Percentiles rank a stretch among this genome's conserved stretches.
Evolutionary conservation across 1,284 basidiomycete genomes (phyloP).

Genomic region (Cryptococcus wingfieldii): DNA sequence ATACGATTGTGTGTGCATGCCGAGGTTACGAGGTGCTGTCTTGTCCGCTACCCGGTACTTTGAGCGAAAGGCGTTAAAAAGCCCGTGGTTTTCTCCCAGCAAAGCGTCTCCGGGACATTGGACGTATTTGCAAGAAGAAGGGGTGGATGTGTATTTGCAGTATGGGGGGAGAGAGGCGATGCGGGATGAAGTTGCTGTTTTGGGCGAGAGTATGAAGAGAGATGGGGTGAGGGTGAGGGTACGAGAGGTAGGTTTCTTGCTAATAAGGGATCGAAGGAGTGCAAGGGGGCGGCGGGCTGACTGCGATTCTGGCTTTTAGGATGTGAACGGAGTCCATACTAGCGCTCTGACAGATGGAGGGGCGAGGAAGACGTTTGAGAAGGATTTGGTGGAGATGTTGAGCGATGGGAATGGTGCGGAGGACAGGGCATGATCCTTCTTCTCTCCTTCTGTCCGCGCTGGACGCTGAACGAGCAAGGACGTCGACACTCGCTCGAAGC

Average conservation of each 20-base stretch:
- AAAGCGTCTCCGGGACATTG: conserved; percentile 15
- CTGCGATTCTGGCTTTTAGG: background rate
- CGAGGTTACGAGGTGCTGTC: conserved; percentile 11
- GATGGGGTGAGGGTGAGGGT: conserved; percentile 28
- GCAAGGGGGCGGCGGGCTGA: background rate
- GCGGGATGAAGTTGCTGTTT: conserved; percentile 27
- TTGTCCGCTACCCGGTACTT: conserved; percentile 18
- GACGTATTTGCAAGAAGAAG: conserved; percentile 13
- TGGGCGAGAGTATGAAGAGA: conserved; percentile 28
- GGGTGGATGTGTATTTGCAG: conserved; percentile 27
- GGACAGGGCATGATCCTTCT: too few relatives aligned
- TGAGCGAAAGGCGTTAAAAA: background rate
- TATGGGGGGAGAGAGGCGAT: conserved; percentile 38
- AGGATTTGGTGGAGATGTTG: conserved; percentile 9
- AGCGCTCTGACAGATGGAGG: conserved; percentile 3
- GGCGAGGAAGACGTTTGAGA: conserved; percentile 8
- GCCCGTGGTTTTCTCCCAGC: conserved; percentile 23
- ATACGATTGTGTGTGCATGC: conserved; percentile 13
- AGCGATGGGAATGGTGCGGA: background rate
- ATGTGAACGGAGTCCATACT: conserved; percentile 14
- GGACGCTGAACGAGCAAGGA: too few relatives aligned
- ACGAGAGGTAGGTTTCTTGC: conserved; percentile 14
- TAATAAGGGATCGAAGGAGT: too few relatives aligned
- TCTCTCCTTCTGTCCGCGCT: too few relatives aligned
- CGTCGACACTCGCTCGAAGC: too few relatives aligned